These are phyloP conservation scores for Cubamyces sp. DNA, from an alignment of 768 basidiomycete species.

Conservation along the genomic window DNA sequence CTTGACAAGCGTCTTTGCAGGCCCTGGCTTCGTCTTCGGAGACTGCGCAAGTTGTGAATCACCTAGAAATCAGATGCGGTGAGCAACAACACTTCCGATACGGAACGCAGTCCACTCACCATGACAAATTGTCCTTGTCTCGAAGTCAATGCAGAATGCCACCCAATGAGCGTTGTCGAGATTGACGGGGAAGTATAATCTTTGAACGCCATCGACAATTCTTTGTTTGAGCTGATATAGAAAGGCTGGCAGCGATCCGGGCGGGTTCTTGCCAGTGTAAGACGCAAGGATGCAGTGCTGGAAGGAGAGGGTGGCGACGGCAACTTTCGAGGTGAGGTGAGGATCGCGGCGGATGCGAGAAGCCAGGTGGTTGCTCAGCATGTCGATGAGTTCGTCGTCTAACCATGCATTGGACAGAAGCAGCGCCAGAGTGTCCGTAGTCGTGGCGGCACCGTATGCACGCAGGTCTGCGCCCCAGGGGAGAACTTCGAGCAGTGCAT, in stretches of 20 bases:
- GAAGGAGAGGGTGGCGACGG: not conserved
- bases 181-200: slow-evolving; percentile 8
- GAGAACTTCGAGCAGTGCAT: not conserved
- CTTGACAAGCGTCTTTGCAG: not conserved
- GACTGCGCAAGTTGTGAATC: not conserved
- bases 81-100: not conserved
- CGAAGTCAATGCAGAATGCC: slow-evolving; percentile 16
- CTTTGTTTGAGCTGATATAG: not conserved
- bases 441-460: not conserved
- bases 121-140: not conserved
- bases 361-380: not conserved
- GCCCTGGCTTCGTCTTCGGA: not conserved
- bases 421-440: not conserved
- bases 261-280: not conserved
- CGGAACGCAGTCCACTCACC: slow-evolving; percentile 8
- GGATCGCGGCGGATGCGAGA: not conserved
- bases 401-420: slow-evolving; percentile 16
- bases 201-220: not conserved
- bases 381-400: slow-evolving; percentile 17
- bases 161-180: slow-evolving; percentile 23
- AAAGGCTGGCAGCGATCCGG: not conserved
- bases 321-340: not conserved
- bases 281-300: not conserved
- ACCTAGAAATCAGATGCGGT: not conserved
- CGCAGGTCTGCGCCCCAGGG: not conserved